Conservation (phyloP, 2,329 filamentous ascomycete species). For the Aspergillus piperis region DNA sequence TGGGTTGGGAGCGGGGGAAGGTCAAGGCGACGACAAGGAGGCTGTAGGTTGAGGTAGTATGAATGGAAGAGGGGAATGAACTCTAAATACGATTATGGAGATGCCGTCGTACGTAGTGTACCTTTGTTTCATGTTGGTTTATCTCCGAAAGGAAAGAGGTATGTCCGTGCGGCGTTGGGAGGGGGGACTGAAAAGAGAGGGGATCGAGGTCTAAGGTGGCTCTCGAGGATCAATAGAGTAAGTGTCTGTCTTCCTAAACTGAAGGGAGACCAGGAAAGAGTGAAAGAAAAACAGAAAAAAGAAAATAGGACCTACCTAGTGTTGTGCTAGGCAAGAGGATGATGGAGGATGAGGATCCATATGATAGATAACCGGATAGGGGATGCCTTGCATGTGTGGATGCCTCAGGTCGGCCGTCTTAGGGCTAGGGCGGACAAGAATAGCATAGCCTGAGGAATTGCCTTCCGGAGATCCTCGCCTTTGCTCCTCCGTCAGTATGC, state of each 20-base stretch:
- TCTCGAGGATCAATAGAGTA: background rate
- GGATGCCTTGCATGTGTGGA: background rate
- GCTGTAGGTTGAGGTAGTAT: background rate
- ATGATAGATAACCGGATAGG: constrained; percentile 10
- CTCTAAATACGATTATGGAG: background rate
- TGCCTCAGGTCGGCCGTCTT: constrained; percentile 2
- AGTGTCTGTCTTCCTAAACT: background rate
- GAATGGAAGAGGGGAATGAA: background rate
- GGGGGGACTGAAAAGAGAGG: too few relatives aligned
- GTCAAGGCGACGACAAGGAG: background rate
- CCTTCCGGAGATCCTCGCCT: background rate
- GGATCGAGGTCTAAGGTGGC: too few relatives aligned
- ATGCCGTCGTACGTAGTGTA: background rate
- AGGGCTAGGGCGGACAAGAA: background rate
- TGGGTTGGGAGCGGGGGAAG: background rate
- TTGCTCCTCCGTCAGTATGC: background rate
- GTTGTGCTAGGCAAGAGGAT: background rate
- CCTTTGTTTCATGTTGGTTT: background rate
- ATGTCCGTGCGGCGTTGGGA: background rate
- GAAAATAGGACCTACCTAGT: background rate
- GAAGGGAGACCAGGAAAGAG: background rate
- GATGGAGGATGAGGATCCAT: background rate
- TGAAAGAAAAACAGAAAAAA: background rate
- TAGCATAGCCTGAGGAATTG: constrained; percentile 1
- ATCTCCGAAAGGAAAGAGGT: background rate